Base-by-base conservation (phyloP, 2,329 filamentous ascomycete species). In the Metarhizium brunneum region DNA sequence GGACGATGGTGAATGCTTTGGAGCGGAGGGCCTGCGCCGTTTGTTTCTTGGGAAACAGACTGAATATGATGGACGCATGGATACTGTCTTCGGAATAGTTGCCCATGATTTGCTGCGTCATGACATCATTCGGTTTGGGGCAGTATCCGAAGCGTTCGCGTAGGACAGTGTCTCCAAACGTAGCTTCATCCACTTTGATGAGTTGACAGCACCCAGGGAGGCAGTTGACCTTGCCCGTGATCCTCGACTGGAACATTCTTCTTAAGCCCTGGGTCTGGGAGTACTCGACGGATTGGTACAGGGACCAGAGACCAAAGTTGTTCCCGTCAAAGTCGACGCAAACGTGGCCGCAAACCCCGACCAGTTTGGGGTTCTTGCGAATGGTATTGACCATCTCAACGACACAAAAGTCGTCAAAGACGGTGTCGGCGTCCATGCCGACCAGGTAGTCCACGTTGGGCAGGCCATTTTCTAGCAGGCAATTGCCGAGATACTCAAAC, bases 71-170 rank as follows among this genome's bases (percentile, higher is more conserved):
- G 57, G 71, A 75, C 2, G 75, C 75, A 54, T 78, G 76, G 58
- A 78, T 78, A 49, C 73, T 72, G 53, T 78, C 76, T 56, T 79
- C 76, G 3, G 74, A 77, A 43, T 76, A 75, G 18, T 72, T 75
- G 13, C 74, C 75, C 62, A 76, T 75, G 58, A 79, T 76, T 52
- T 76, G 75, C 60, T 70, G 70, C 7, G 76, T 73, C 67, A 79
- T 73, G 48, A 72, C 67, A 55, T 78, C 76, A 53, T 74, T 75
- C n/a, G 73, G 73, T 55, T 72, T 73, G 6, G 76, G 76, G 56
- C 72, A 74, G 63, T 78, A 77, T 3, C 75, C 75, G 52, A 78
- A 79, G 1, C 71, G 69, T 50, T 76, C 66, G 3, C 75, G 66
- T 36, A 78, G 72, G 4, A 77, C 71, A 16, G 66, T 65, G 57